Conservation (phyloP, 805 yeast species). For the Saturnispora ahearnii region DNA sequence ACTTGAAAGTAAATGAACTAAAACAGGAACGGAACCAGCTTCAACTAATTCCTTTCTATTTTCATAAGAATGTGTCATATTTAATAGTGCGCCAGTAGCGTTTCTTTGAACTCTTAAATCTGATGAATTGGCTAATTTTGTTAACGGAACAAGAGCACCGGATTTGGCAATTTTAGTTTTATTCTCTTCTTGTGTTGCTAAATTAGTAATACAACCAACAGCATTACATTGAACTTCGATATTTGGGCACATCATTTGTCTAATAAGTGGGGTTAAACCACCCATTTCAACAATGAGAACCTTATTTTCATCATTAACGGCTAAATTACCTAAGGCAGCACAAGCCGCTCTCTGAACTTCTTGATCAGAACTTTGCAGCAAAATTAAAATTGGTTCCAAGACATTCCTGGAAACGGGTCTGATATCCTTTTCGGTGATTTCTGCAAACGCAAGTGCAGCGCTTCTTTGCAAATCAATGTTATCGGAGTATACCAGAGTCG, state of each 20-base stretch:
- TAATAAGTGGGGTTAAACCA: constrained; percentile 89
- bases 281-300: constrained; percentile 95
- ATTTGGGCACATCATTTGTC: constrained; percentile 95
- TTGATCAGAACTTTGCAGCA: constrained; percentile 78
- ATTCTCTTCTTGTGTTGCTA: constrained; percentile 96
- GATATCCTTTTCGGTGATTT: constrained; percentile 93
- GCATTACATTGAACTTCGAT: constrained; percentile 99
- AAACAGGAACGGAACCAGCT: constrained; percentile 96
- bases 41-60: constrained; percentile 93
- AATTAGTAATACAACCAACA: constrained; percentile 95
- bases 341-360: constrained; percentile 98
- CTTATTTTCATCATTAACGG: constrained; percentile 93
- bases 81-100: constrained; percentile 95
- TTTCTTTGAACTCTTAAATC: constrained; percentile 96
- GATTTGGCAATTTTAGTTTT: constrained; percentile 92
- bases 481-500: constrained; percentile 89
- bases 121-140: constrained; percentile 87
- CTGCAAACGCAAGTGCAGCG: constrained; percentile 98
- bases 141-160: constrained; percentile 91
- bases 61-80: constrained; percentile 97
- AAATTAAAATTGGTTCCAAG: constrained; percentile 82
- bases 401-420: constrained; percentile 86
- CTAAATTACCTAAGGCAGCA: constrained; percentile 96
- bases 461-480: constrained; percentile 91
- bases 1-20: constrained; percentile 76